A percentile compares a stretch with the other conserved stretches of the same genome.
Conservation (phyloP, 1,139 yeast genomes). For the Suhomyces ambrosiae region DNA sequence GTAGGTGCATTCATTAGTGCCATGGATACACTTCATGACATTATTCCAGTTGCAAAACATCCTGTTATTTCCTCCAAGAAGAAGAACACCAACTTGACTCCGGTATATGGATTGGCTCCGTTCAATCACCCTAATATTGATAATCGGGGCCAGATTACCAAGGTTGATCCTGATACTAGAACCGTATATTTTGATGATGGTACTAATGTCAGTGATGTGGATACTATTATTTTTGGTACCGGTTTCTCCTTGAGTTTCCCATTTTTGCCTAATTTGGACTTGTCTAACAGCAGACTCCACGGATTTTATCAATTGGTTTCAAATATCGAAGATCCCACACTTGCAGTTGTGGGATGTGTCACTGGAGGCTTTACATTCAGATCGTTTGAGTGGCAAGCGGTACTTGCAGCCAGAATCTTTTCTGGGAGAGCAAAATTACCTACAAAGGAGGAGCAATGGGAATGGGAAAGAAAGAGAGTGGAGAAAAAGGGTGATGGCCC, state of each 20-base stretch:
- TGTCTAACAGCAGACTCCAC: slow-evolving; percentile 37
- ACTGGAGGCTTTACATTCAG: slow-evolving; percentile 50
- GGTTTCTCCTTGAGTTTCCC: slow-evolving; percentile 50
- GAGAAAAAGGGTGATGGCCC: slow-evolving; percentile 21
- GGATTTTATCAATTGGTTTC: slow-evolving; percentile 46
- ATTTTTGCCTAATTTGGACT: slow-evolving; percentile 35
- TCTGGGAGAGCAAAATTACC: slow-evolving; percentile 49
- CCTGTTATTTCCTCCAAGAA: slow-evolving; percentile 24
- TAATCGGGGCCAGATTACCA: slow-evolving; percentile 16
- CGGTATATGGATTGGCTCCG: slow-evolving; percentile 15
- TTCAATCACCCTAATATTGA: slow-evolving; percentile 22
- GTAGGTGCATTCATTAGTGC: slow-evolving; percentile 35
- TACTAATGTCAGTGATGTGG: slow-evolving; percentile 29
- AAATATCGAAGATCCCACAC: slow-evolving; percentile 47
- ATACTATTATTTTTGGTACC: slow-evolving; percentile 48
- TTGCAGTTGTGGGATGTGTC: slow-evolving; percentile 42
- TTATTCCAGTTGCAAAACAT: slow-evolving; percentile 15
- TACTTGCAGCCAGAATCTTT: slow-evolving; percentile 42
- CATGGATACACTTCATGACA: slow-evolving; percentile 19
- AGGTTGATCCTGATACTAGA: slow-evolving; percentile 28
- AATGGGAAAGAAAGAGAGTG: slow-evolving; percentile 32
- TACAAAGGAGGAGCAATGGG: slow-evolving; percentile 27
- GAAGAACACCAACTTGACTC: slow-evolving; percentile 10
- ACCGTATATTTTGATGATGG: slow-evolving; percentile 35
- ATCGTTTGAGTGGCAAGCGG: slow-evolving; percentile 49